Percentiles rank a stretch among this genome's conserved stretches.
These are phyloP conservation scores for Rubia peregrina DNA, from an alignment of 305 asterid species.

Conservation along the genomic window DNA sequence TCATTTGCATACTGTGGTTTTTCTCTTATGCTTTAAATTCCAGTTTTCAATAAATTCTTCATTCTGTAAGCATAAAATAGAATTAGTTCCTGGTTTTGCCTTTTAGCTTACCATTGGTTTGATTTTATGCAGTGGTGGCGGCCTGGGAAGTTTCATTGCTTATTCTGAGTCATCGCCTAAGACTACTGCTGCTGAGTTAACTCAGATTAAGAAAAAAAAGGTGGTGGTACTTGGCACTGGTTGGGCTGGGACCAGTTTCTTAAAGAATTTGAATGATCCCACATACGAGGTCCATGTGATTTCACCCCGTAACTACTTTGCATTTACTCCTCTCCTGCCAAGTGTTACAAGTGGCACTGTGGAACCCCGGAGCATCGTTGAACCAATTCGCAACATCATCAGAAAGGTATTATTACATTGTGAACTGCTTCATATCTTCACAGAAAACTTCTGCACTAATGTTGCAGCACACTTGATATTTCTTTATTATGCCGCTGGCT, in stretches of 20 bases:
- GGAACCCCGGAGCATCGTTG: conserved; percentile 92
- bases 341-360: conserved; percentile 96
- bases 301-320: conserved; percentile 94
- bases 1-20: background rate
- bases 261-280: conserved; percentile 67
- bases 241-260: conserved; percentile 95
- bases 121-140: conserved; percentile 46
- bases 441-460: background rate
- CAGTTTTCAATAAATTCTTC: background rate
- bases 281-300: conserved; percentile 83
- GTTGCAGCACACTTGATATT: background rate
- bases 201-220: conserved; percentile 47
- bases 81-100: background rate
- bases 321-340: conserved; percentile 91
- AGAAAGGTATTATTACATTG: conserved; percentile 44
- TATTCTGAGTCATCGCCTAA: conserved; percentile 54
- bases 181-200: conserved; percentile 23
- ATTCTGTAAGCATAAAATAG: conserved; percentile 4
- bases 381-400: conserved; percentile 88
- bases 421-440: background rate
- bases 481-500: background rate
- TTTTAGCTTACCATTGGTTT: conserved; percentile 3
- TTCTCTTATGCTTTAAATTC: background rate
- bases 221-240: conserved; percentile 97
- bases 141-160: conserved; percentile 58